Evolutionary conservation across 1,284 basidiomycete genomes (phyloP).

Genomic region (Omphalotus olearius): DNA sequence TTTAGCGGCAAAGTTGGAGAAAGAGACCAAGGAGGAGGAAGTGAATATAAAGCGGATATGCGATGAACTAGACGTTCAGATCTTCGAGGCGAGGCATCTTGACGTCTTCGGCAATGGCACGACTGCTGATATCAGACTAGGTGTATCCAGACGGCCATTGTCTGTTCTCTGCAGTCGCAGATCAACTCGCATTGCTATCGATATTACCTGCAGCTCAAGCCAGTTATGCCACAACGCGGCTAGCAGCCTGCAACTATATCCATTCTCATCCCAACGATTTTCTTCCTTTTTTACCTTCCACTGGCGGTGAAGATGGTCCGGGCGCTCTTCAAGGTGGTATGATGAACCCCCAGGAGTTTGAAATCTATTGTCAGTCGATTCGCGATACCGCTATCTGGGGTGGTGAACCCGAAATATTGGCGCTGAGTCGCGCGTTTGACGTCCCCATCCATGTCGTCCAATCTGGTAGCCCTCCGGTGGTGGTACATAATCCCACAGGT

Average conservation of each 20-base stretch:
- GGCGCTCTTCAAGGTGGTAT: constrained; percentile 68
- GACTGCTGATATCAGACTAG: constrained; percentile 32
- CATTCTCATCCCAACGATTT: constrained; percentile 86
- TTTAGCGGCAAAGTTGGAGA: constrained; percentile 60
- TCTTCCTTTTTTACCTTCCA: constrained; percentile 86
- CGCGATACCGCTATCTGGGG: constrained; percentile 91
- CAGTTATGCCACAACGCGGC: constrained; percentile 58
- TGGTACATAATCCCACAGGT: constrained; percentile 67
- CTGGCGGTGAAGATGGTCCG: constrained; percentile 70
- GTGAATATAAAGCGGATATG: constrained; percentile 67
- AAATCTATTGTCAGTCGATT: constrained; percentile 77
- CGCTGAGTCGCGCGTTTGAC: constrained; percentile 80
- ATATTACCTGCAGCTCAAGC: constrained; percentile 55
- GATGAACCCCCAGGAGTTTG: constrained; percentile 70
- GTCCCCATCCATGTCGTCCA: constrained; percentile 94
- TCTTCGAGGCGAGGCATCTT: constrained; percentile 57
- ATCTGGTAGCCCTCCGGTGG: constrained; percentile 74
- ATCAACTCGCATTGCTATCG: constrained; percentile 72
- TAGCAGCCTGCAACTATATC: constrained; percentile 81
- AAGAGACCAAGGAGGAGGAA: constrained; percentile 72
- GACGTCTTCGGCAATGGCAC: background rate
- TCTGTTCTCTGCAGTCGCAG: constrained; percentile 89
- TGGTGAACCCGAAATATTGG: constrained; percentile 95
- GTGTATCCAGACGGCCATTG: constrained; percentile 95
- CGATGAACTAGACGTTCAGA: constrained; percentile 59